phyloP scores from a whole-genome alignment of 108 stramenopile genomes.

The Cyclotella cryptica region DNA sequence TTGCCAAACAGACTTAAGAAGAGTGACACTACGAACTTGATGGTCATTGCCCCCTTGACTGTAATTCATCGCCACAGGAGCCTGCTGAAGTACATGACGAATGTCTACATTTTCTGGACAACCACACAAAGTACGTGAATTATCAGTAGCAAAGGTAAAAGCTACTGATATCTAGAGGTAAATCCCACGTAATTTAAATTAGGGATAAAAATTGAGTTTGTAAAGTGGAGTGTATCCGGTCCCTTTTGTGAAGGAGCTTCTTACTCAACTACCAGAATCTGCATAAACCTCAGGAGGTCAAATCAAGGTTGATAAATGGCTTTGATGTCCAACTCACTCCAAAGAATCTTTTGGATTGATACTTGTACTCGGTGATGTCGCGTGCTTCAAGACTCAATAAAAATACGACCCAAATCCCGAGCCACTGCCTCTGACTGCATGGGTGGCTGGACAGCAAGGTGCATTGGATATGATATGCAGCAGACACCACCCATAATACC shows the following conservation, averaged over 20 bases:
- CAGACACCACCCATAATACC: conserved; percentile 48
- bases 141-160: too few relatives aligned
- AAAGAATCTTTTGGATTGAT: conserved; percentile 55
- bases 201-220: too few relatives aligned
- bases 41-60: too few relatives aligned
- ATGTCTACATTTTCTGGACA: too few relatives aligned
- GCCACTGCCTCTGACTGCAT: conserved; percentile 74
- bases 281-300: conserved; percentile 55
- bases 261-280: conserved; percentile 54
- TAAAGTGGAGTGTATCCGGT: too few relatives aligned
- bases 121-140: too few relatives aligned
- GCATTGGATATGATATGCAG: conserved; percentile 71
- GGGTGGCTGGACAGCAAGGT: conserved; percentile 86
- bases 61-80: too few relatives aligned
- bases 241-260: conserved; percentile 59
- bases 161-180: too few relatives aligned
- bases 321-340: conserved; percentile 52
- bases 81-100: too few relatives aligned
- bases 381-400: conserved; percentile 38
- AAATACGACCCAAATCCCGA: conserved; percentile 23
- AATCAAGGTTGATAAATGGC: conserved; percentile 71
- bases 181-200: too few relatives aligned
- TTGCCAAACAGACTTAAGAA: too few relatives aligned
- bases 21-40: too few relatives aligned
- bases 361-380: conserved; percentile 74